Base-by-base conservation (phyloP, 1,284 basidiomycete species). In the Rhodofomes roseus region DNA sequence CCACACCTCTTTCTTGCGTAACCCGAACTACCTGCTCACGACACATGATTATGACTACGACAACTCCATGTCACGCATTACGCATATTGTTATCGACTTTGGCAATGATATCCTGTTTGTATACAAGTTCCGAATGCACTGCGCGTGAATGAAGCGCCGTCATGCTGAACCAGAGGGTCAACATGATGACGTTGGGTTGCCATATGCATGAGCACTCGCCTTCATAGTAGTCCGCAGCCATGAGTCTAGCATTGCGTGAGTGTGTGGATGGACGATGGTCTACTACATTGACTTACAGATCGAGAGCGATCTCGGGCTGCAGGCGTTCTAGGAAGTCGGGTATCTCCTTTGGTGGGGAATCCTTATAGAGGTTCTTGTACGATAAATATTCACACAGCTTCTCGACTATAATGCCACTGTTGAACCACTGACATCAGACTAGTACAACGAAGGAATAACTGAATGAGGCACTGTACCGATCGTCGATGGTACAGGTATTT, bases 311-410 rank as follows among this genome's bases (percentile, higher is more conserved):
- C 72, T 94, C 92, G 2, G 90, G 90, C 0, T 84, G 83, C 60
- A 95, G 82, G 20, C 91, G 80, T 61, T 93, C 90, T 68, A 82
- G 77, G 63, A 93, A 89, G 62, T 94, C 91, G 20, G 92, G 90
- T 22, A 93, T 77, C 48, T 92, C 89, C 63, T 89, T 62, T 89
- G 1, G 79, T 73, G 78, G 80, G 0, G 74, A 76, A 16, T 78
- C 77, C 59, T 85, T 81, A 69, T 92, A 91, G 60, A 87, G 77
- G 0, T 84, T 77, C 74, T 90, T 92, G 80, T 90, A 93, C 57
- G 82, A 76, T 73, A 95, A 85, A 69, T 92, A 95, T 71, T 95
- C 92, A 41, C 89, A 79, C 34, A 94, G 77, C 68, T 92, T 93
- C 71, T 94, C 91, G 1, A 92, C 83, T 27, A 94, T 85, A 40